A percentile compares a stretch with the other conserved stretches of the same genome.
Conservation (phyloP, 2,329 filamentous ascomycete species). For the Claviceps fusiformis region DNA sequence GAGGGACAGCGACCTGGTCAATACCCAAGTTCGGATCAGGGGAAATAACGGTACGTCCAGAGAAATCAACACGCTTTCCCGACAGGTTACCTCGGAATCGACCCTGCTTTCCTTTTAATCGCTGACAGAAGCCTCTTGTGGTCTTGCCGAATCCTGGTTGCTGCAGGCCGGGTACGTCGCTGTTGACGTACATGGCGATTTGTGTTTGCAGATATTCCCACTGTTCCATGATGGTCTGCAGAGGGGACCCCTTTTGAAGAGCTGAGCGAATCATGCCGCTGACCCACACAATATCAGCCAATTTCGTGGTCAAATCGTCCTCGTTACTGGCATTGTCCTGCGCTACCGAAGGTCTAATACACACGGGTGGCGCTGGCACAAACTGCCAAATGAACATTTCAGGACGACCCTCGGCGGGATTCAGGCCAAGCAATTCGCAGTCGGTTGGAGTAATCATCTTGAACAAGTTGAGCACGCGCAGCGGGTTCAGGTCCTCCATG, state of each 20-base stretch:
- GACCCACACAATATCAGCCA: slow-evolving; percentile 92
- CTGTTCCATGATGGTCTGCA: slow-evolving; percentile 89
- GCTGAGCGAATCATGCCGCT: slow-evolving; percentile 78
- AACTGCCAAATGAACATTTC: slow-evolving; percentile 99
- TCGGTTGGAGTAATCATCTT: slow-evolving; percentile 74
- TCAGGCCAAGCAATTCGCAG: slow-evolving; percentile 80
- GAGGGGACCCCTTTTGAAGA: slow-evolving; percentile 66
- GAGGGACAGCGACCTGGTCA: slow-evolving; percentile 84
- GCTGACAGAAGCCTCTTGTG: slow-evolving; percentile 86
- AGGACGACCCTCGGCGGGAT: slow-evolving; percentile 73
- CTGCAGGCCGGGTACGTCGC: slow-evolving; percentile 83
- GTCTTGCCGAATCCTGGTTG: slow-evolving; percentile 77
- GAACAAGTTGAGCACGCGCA: slow-evolving; percentile 82
- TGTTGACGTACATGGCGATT: slow-evolving; percentile 96
- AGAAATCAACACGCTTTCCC: slow-evolving; percentile 97
- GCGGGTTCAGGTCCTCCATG: slow-evolving; percentile 84
- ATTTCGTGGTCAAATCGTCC: slow-evolving; percentile 90
- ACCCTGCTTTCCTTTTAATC: slow-evolving; percentile 92
- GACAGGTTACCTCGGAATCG: slow-evolving; percentile 94
- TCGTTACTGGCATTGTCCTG: slow-evolving; percentile 91
- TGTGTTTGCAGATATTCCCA: slow-evolving; percentile 96
- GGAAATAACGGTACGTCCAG: slow-evolving; percentile 91
- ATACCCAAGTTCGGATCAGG: slow-evolving; percentile 90
- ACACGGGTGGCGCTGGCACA: slow-evolving; percentile 83
- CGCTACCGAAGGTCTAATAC: slow-evolving; percentile 83